A percentile compares a stretch with the other conserved stretches of the same genome.
These are phyloP conservation scores for Aspergillus leporis DNA, from an alignment of 495 filamentous ascomycete genomes.

Conservation along the genomic window DNA sequence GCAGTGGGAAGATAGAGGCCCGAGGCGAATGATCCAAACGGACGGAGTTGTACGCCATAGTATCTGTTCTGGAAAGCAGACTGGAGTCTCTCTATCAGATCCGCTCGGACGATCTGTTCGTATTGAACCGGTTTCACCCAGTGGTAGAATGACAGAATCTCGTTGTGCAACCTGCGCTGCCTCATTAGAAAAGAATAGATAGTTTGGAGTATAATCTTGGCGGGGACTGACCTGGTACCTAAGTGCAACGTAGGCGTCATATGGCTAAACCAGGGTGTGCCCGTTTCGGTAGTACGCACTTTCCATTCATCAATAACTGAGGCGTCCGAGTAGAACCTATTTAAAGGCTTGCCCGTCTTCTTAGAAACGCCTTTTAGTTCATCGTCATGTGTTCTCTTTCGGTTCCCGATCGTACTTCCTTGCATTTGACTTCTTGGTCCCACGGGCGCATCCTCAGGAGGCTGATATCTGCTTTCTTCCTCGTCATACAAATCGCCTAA, in stretches of 20 bases:
- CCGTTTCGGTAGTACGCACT: constrained; percentile 37
- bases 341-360: constrained; percentile 44
- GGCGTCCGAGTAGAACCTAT: constrained; percentile 44
- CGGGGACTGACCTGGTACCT: constrained; percentile 31
- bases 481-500: constrained; percentile 62
- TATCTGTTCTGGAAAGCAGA: constrained; percentile 51
- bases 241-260: constrained; percentile 32
- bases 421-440: constrained; percentile 30
- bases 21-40: constrained; percentile 90
- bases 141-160: constrained; percentile 82
- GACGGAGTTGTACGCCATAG: constrained; percentile 57
- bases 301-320: constrained; percentile 60
- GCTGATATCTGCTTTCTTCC: constrained; percentile 22
- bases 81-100: constrained; percentile 67
- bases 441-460: constrained; percentile 38
- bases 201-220: neutral
- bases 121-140: constrained; percentile 75
- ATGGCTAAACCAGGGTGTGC: constrained; percentile 61
- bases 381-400: constrained; percentile 73
- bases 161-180: constrained; percentile 67
- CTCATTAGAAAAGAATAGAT: constrained; percentile 3
- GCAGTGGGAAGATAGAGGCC: constrained; percentile 87
- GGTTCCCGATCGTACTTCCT: constrained; percentile 42
- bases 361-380: constrained; percentile 55
- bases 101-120: constrained; percentile 70